A percentile compares a stretch with the other conserved stretches of the same genome.
These are phyloP conservation scores for Chamaecrista fasciculata DNA, from an alignment of 306 rosid genomes.

Conservation along the genomic window DNA sequence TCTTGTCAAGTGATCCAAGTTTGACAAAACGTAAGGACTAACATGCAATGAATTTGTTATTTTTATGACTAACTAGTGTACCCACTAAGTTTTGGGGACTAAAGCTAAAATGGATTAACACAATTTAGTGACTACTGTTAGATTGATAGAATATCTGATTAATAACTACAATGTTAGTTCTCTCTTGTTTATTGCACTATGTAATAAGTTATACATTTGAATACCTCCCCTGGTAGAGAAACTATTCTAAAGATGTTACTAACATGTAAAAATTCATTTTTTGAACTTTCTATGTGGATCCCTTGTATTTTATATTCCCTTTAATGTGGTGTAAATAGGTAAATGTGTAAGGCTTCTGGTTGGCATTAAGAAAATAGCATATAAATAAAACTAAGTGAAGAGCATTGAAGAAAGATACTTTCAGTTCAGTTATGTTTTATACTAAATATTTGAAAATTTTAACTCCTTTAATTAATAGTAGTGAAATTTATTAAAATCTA, in stretches of 20 bases:
- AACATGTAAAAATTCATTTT: constrained; percentile 17
- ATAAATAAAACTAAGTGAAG: not conserved
- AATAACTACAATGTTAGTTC: too few relatives aligned
- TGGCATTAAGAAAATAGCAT: not conserved
- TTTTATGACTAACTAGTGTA: not conserved
- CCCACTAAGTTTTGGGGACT: not conserved
- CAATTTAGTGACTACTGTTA: not conserved
- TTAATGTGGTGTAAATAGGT: not conserved
- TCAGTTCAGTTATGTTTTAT: not conserved
- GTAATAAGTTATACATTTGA: not conserved
- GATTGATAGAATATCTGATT: too few relatives aligned
- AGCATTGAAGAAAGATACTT: not conserved
- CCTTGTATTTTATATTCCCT: not conserved
- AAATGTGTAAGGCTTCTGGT: not conserved
- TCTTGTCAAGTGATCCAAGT: not conserved
- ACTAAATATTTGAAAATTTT: not conserved
- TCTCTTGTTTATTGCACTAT: not conserved
- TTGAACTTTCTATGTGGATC: not conserved
- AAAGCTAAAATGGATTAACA: not conserved
- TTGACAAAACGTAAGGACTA: not conserved
- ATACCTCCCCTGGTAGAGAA: not conserved
- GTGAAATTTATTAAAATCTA: not conserved
- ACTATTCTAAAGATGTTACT: constrained; percentile 21
- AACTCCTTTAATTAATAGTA: not conserved
- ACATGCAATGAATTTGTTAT: not conserved